A percentile compares a stretch with the other conserved stretches of the same genome.
Evolutionary conservation across 2,329 filamentous ascomycete genomes (phyloP).

Genomic region (Sporothrix pseudoabietina): DNA sequence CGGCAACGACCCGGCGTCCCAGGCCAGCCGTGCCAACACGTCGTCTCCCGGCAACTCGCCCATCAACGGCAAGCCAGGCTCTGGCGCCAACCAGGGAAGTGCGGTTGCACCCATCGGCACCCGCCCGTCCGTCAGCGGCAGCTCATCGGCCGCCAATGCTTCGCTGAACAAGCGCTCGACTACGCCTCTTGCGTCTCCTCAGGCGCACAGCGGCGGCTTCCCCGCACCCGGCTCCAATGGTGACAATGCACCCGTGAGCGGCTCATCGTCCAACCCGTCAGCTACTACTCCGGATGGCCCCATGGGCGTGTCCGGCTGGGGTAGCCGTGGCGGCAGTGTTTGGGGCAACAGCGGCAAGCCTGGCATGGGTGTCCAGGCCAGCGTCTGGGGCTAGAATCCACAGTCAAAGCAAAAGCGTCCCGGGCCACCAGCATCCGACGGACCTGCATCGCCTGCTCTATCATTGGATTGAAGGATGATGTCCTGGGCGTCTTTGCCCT

Average conservation of each 20-base stretch:
- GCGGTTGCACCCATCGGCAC: conserved; percentile 92
- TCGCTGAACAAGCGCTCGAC: conserved; percentile 79
- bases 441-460: not conserved
- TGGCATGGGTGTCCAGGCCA: conserved; percentile 82
- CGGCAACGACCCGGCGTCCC: conserved; percentile 47
- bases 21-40: conserved; percentile 73
- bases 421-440: not conserved
- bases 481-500: not conserved
- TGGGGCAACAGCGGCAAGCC: conserved; percentile 84
- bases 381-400: conserved; percentile 78
- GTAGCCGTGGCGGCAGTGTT: conserved; percentile 70
- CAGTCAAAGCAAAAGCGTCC: not conserved
- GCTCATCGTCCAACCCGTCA: conserved; percentile 56
- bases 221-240: conserved; percentile 48
- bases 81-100: conserved; percentile 47
- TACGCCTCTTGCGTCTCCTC: conserved; percentile 86
- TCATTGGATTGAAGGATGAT: not conserved
- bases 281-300: conserved; percentile 48
- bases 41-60: conserved; percentile 85
- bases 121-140: conserved; percentile 64
- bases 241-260: conserved; percentile 47
- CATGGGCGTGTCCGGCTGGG: conserved; percentile 63
- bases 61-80: conserved; percentile 58
- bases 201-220: conserved; percentile 75
- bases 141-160: conserved; percentile 38